These are phyloP conservation scores for Monilinia laxa DNA, from an alignment of 2,329 filamentous ascomycete genomes.

Conservation along the genomic window DNA sequence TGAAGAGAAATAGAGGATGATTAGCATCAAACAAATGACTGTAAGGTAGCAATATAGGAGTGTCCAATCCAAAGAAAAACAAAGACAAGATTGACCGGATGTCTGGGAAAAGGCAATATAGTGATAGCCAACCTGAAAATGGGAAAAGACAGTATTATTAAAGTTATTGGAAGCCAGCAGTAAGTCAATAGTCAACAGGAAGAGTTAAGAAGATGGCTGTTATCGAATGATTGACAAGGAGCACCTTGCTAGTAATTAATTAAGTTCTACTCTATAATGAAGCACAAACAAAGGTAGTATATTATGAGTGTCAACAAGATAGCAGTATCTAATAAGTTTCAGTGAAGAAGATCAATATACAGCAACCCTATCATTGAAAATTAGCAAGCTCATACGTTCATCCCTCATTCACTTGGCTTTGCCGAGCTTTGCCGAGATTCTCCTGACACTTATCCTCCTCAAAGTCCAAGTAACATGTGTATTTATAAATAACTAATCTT, in stretches of 20 bases:
- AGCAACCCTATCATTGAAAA: background rate
- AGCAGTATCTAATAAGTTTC: background rate
- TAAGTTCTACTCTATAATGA: background rate
- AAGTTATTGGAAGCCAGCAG: too few species aligned
- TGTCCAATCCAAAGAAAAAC: too few species aligned
- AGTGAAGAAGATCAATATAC: background rate
- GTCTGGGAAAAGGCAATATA: too few species aligned
- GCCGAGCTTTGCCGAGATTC: background rate
- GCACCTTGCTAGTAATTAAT: background rate
- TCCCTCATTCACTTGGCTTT: background rate
- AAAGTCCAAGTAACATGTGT: background rate
- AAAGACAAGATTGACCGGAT: too few species aligned
- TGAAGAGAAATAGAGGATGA: too few species aligned
- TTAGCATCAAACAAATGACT: too few species aligned
- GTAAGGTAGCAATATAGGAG: too few species aligned
- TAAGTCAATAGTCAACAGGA: too few species aligned
- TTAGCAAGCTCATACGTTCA: background rate
- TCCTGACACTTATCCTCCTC: background rate
- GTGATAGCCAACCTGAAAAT: too few species aligned
- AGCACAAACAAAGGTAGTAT: too few species aligned
- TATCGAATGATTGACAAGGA: background rate
- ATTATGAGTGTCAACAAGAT: background rate
- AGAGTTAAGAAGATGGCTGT: background rate
- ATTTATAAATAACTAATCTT: background rate
- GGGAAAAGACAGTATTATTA: too few species aligned